phyloP scores from a whole-genome alignment of 164 flowering plant genomes.

The Cinnamomum micranthum region DNA sequence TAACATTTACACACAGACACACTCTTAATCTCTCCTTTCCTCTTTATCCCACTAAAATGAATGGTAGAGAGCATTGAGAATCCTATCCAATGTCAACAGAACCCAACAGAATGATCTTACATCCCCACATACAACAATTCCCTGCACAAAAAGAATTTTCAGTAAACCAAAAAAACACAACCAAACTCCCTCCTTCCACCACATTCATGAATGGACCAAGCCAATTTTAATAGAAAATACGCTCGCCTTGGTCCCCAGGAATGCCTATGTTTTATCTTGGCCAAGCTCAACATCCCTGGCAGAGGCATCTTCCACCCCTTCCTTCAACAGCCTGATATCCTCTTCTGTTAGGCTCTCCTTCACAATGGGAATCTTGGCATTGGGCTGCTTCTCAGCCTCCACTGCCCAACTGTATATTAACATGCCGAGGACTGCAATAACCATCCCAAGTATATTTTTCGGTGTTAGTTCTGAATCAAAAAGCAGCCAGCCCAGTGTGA shows the following conservation, averaged over 20 bases:
- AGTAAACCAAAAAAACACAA: neutral
- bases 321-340: slow-evolving; percentile 29
- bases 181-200: neutral
- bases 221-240: neutral
- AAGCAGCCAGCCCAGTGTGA: slow-evolving; percentile 44
- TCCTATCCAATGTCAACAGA: neutral
- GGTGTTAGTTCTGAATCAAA: slow-evolving; percentile 40
- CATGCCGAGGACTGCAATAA: slow-evolving; percentile 51
- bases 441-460: slow-evolving; percentile 48
- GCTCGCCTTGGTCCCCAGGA: neutral
- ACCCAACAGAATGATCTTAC: neutral
- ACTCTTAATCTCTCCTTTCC: too few species aligned
- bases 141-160: slow-evolving; percentile 8
- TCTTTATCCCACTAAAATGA: too few species aligned
- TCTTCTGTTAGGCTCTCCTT: slow-evolving; percentile 31
- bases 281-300: slow-evolving; percentile 34
- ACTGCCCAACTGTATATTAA: slow-evolving; percentile 49
- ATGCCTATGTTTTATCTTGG: slow-evolving; percentile 16
- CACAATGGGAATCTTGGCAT: slow-evolving; percentile 18
- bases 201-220: neutral
- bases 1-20: too few species aligned
- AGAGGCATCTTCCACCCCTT: slow-evolving; percentile 21
- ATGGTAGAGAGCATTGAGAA: neutral
- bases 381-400: slow-evolving; percentile 36
- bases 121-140: slow-evolving; percentile 1